A percentile compares a stretch with the other conserved stretches of the same genome.
These are phyloP conservation scores for Penstemon newberryi DNA, from an alignment of 257 asterid genomes.

Conservation along the genomic window DNA sequence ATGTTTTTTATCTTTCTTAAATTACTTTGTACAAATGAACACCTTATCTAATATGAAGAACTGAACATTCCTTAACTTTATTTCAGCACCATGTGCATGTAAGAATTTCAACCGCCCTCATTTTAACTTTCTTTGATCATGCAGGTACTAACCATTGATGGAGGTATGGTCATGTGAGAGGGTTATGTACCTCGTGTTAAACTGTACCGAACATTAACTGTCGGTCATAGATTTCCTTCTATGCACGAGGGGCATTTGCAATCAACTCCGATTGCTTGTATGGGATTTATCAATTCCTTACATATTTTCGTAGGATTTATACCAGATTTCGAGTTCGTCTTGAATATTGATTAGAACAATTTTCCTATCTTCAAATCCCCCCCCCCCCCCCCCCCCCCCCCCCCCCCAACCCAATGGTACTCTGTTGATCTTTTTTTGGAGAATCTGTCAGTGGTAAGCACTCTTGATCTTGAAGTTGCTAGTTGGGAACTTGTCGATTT, in stretches of 20 bases:
- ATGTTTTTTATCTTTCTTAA: no score
- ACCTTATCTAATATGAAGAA: not conserved
- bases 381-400: no score
- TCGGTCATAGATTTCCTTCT: conserved; percentile 1
- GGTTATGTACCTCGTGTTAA: not conserved
- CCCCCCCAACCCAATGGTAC: not conserved
- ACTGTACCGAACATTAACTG: not conserved
- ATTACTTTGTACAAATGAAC: not conserved
- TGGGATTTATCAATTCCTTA: conserved; percentile 13
- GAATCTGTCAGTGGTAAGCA: not conserved
- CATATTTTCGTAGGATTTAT: not conserved
- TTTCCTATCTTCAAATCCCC: not conserved
- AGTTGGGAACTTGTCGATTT: not conserved
- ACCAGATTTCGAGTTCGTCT: conserved; percentile 9
- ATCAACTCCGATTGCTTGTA: not conserved
- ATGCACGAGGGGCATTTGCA: not conserved
- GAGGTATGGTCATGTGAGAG: conserved; percentile 93
- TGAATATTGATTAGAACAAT: not conserved
- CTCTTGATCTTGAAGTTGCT: not conserved
- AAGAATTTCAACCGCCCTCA: not conserved
- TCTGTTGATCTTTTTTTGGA: not conserved
- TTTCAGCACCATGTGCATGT: not conserved
- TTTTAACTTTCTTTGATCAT: conserved; percentile 12
- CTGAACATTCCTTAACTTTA: not conserved
- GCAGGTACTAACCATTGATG: conserved; percentile 86